Evolutionary conservation across 805 yeast genomes (phyloP).

Genomic region (Hanseniaspora vineae): DNA sequence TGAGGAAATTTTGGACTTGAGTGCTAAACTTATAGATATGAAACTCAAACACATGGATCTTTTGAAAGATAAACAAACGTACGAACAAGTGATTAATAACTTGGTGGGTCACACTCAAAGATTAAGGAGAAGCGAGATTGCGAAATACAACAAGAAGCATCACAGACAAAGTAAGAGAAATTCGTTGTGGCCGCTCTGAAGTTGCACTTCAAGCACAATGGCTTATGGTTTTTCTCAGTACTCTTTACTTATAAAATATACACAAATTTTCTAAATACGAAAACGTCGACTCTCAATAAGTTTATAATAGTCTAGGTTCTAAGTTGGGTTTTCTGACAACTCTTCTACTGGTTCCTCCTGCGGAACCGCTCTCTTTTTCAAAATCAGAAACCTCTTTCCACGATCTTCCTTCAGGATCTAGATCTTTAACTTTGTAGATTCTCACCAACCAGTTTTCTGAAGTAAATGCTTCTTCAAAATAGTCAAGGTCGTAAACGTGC

Average conservation of each 20-base stretch:
- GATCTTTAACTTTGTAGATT: conserved; percentile 80
- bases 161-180: conserved; percentile 13
- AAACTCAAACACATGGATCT: conserved; percentile 32
- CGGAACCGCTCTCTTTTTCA: conserved; percentile 25
- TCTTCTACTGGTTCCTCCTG: conserved; percentile 25
- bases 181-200: conserved; percentile 1
- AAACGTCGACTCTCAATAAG: background rate
- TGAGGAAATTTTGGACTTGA: background rate
- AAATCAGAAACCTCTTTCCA: conserved; percentile 43
- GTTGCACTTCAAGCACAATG: background rate
- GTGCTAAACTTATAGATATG: conserved; percentile 24
- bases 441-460: conserved; percentile 95
- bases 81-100: conserved; percentile 80
- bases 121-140: conserved; percentile 39
- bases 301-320: conserved; percentile 30
- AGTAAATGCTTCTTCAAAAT: conserved; percentile 88
- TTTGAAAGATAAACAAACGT: conserved; percentile 55
- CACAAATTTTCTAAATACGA: background rate
- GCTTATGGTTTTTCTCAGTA: background rate
- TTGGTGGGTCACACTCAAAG: conserved; percentile 85
- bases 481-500: conserved; percentile 45
- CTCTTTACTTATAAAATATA: background rate
- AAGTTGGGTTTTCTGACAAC: conserved; percentile 39
- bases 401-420: conserved; percentile 78
- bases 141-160: conserved; percentile 24